Base-by-base conservation (phyloP, 257 asterid species). In the Solanum chiquidenum region DNA sequence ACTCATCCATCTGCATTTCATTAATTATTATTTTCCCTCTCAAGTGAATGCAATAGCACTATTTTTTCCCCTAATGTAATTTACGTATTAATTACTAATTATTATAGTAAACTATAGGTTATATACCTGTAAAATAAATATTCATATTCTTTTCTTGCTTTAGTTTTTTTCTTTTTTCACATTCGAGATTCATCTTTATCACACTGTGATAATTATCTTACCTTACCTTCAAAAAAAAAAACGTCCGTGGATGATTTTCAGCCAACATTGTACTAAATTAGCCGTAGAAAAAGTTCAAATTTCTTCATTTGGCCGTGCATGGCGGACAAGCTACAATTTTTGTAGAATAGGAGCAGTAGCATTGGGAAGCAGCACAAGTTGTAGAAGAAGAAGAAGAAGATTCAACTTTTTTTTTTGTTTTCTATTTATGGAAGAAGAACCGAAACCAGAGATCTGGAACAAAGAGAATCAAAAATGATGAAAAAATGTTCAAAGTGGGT, bases 381-480 rank as follows among this genome's bases (percentile, higher is more conserved):
- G 60, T 6, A 42, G 64, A 79, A 79, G 74, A 66, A 64, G 73
- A 58, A 58, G 66, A 68, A 69, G 35, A 25, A 42, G 23, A 29
- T 7, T 25, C 31, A 76, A 76, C 4, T 12, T n/a, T 74, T 12
- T 3, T 74, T 12, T 3, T 10, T 5, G 21, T 29, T 71, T 74
- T 21, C 83, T 12, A 42, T 80, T 46, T 80, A 80, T 80, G 69
- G 85, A 73, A 77, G n/a, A 77, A 79, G 84, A 79, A 79, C 6
- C 38, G 23, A 79, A 44, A 42, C 25, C 9, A 16, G 46, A 79
- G 64, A 44, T 79, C 38, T 79, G 14, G 20, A 76, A 37, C 20
- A 75, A 14, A 40, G 6, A 38, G 21, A 40, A 14, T 18, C 0
- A 77, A 91, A 93, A 87, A 90, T 91, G 89, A 89, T 89, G 62